A percentile compares a stretch with the other conserved stretches of the same genome.
Conservation (phyloP, 2,329 filamentous ascomycete species). For the Zymoseptoria tritici region DNA sequence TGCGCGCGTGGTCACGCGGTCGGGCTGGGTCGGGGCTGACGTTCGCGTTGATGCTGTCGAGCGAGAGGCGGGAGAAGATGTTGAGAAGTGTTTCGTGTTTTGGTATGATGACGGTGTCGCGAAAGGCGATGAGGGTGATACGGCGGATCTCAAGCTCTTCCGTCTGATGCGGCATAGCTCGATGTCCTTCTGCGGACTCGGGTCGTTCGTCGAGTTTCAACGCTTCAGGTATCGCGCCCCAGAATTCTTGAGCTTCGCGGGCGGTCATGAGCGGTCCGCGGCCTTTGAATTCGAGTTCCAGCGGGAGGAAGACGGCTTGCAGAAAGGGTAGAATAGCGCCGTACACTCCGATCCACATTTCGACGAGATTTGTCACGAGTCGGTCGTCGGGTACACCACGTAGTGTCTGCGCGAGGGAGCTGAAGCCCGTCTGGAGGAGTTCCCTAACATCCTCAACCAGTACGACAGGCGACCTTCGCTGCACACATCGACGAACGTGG, state of each 20-base stretch:
- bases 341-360: conserved; percentile 91
- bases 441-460: conserved; percentile 72
- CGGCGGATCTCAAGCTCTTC: conserved; percentile 75
- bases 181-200: conserved; percentile 32
- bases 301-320: conserved; percentile 85
- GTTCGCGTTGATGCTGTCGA: conserved; percentile 59
- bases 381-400: conserved; percentile 73
- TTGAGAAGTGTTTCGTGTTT: conserved; percentile 82
- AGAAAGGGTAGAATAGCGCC: conserved; percentile 86
- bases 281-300: conserved; percentile 90
- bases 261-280: conserved; percentile 68
- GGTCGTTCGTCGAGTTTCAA: conserved; percentile 36
- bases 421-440: conserved; percentile 72
- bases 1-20: conserved; percentile 23
- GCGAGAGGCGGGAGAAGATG: conserved; percentile 80
- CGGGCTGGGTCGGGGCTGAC: conserved; percentile 29
- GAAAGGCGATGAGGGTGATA: conserved; percentile 78
- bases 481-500: conserved; percentile 70
- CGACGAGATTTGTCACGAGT: conserved; percentile 82
- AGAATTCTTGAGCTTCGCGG: conserved; percentile 81
- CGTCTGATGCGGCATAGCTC: conserved; percentile 38
- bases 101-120: conserved; percentile 80
- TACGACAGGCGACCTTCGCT: conserved; percentile 61
- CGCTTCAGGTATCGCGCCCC: conserved; percentile 59
- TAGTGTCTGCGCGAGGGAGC: conserved; percentile 75